Evolutionary conservation across 495 filamentous ascomycete genomes (phyloP), one percentile per base, ranked within the genome.

Genomic region (Cairneyella variabilis): DNA sequence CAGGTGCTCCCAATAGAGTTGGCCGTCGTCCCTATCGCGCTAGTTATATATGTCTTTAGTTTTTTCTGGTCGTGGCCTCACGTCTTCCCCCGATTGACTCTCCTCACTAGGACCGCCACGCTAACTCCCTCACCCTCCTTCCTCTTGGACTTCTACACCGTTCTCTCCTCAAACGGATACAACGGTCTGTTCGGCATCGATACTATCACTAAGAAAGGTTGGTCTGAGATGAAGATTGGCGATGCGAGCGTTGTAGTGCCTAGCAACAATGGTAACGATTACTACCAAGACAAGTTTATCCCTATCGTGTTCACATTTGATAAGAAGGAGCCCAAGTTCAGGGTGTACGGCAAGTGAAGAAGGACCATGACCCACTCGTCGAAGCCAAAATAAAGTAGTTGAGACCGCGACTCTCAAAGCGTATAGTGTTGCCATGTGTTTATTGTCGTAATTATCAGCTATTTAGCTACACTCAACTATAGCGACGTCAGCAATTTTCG

Each of bases 261-360:
- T 18, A 50, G 47, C 17, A 38, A 50, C 9, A 23, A 40, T 18
- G 21, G 16, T 17, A 18, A 50, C 12, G 17, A 18, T 18, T 50
- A 50, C 47, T 27, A 50, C 47, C 9, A 50, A 39, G 47, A 50
- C 30, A 50, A 50, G 47, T 38, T 50, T 39, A 50, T 50, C 30
- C 30, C 47, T 18, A 25, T 50, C 17, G 36, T 18, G 17, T 50
- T 50, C 22, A 18, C 30, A 4, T 50, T 50, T 38, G 30, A 50
- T 16, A 22, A 32, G 46, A 22, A 46, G 12, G 20, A 49, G 46
- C 46, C 30, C n/a, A 49, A 49, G 28, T 49, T 49, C 18, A 49
- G 46, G 46, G 46, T 49, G 12, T 22, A 49, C 18, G 26, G 46
- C 46, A 49, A 49, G 46, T 49, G 46, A 7, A 32, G 14, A 32